Base-by-base conservation (phyloP, 352 stramenopile species). In the Phytophthora citrophthora region DNA sequence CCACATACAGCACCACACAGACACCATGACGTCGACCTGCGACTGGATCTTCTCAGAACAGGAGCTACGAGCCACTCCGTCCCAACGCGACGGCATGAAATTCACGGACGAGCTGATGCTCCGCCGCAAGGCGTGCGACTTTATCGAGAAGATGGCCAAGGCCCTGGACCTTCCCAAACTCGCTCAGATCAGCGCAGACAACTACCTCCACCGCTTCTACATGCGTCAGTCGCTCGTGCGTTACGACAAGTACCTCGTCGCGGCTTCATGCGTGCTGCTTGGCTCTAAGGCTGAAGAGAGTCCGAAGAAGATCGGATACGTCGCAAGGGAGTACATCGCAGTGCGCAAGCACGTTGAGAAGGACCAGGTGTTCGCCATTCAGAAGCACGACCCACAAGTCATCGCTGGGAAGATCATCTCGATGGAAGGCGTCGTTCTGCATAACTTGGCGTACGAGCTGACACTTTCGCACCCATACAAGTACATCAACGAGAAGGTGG, bases 141-240 rank as follows among this genome's bases (percentile, higher is more conserved):
- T 94, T 18, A 91, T 96, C 24, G 89, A 96, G 70, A 91, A 91
- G 72, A 86, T 96, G 64, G 77, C 81, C 20, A 92, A 93, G 44
- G 61, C 75, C 3, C 53, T 96, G 31, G 79, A 94, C 52, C 56
- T 96, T 38, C 83, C 88, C 15, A 94, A 93, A 60, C 76, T 96
- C 7, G 84, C 83, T 46, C 83, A 93, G 52, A 90, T 91, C 60
- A 95, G 81, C 41, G 89, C 86, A 18, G 79, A 89, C 70, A 91
- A 92, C 44, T 97, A 87, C 47, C 83, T 97, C n/a, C 89, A 97
- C 56, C 80, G 88, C 26, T 97, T 97, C 64, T 95, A 81, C 69
- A 92, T 90, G 76, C 79, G 84, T 3, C 86, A 95, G 70, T 93
- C 86, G 18, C 74, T 96, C 36, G 81, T 93, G 32, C 79, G 83